Evolutionary conservation across 805 yeast genomes (phyloP), one percentile per base, ranked within the genome.

Genomic region (Schizosaccharomyces lindneri): DNA sequence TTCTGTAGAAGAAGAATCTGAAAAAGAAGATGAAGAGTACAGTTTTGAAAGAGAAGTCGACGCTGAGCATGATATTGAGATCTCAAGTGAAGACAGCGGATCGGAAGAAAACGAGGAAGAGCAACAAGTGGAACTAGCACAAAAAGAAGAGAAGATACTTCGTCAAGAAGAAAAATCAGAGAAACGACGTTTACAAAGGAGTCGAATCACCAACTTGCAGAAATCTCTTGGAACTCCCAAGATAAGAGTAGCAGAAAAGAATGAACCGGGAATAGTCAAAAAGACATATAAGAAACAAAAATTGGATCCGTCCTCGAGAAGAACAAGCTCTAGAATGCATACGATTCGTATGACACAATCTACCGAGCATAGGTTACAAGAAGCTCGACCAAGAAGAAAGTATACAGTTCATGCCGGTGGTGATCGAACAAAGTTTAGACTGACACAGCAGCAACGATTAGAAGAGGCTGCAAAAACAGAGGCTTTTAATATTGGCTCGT

Each of bases 1-100:
- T n/a, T 15, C 31, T 27, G 17, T 3, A 19, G 46, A 57, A 57
- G 46, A 31, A 15, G 48, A 57, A 51, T 7, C 17, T 1, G 57
- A 51, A 51, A 51, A 51, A 51, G 60, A 57, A 5, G 60, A 57
- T 24, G 60, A 31, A 17, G 60, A 57, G 19, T 57, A 27, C 15
- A 36, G 36, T 5, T 13, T 29, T 5, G 60, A 21, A 17, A 27
- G 15, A 9, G 60, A 57, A 9, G 48, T 29, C n/a, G 60, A 29
- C 43, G 60, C 11, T 11, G 48, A 57, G 13, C 29, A 15, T n/a
- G 60, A 24, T 21, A 41, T 57, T 36, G 39, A 24, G 3, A 36
- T 27, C 15, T 29, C 60, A 7, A 41, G 60, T 27, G 36, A 29
- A 19, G n/a, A 31, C 24, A 36, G 41, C n/a, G 59, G 21, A 36